Base-by-base conservation (phyloP, 2,329 filamentous ascomycete genomes). In the Metarhizium guizhouense region DNA sequence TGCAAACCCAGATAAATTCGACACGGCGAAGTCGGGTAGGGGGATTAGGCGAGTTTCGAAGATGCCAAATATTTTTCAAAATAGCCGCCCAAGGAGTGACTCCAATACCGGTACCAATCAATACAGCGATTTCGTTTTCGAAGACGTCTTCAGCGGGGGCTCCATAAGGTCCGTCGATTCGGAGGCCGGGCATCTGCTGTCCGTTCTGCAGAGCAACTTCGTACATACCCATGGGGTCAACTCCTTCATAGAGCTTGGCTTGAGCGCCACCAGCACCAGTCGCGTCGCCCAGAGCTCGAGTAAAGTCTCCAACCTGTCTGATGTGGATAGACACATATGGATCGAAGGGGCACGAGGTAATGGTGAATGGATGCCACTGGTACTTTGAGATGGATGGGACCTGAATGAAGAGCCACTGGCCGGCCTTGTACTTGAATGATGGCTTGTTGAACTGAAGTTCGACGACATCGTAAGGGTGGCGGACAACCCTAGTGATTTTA, bases 301-400 rank as follows among this genome's bases (percentile, higher is more conserved):
- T 99, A 68, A 95, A 99, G 74, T 99, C 94, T 62, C 94, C 94
- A 6, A 97, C 93, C 75, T 97, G 94, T 51, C 94, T 88, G 57
- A 99, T 86, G 71, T 99, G 94, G 34, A 99, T 82, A 43, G 90
- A 96, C 62, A 97, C 84, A 67, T 97, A 97, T 0, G 90, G 88
- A 65, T 99, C 94, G 67, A 90, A 94, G 5, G 94, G 94, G 73
- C 94, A 99, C 10, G 94, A 97, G 2, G 94, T 99, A 72, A 99
- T 97, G 67, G 94, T 99, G 70, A 97, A 99, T 1, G 94, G 94
- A 73, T 99, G 94, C 94, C 94, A 99, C 75, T 99, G 91, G 67
- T 90, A 86, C 64, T 80, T 83, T 61, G 90, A 96, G 54, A 99
- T 84, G 6, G 88, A 86, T 0, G 94, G 94, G 29, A 95, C 86